These are phyloP conservation scores for Omphalea diandra DNA, from an alignment of 441 rosid genomes.

Conservation along the genomic window DNA sequence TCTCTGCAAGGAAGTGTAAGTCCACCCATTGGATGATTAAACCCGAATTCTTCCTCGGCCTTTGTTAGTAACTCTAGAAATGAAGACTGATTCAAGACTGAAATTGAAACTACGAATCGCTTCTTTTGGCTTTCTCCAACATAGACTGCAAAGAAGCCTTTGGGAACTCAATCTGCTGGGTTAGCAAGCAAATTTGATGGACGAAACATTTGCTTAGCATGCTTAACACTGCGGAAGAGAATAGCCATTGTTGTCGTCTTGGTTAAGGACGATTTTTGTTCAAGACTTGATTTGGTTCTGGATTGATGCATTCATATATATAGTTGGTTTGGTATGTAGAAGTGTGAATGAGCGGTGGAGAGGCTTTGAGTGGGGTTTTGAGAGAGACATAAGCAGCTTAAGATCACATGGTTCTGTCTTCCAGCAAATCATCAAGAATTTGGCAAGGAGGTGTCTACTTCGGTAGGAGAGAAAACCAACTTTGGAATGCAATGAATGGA, in stretches of 20 bases:
- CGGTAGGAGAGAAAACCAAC: no score
- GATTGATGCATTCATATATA: not conserved
- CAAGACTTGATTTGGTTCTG: not conserved
- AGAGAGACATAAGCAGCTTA: no score
- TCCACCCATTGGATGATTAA: conserved; percentile 42
- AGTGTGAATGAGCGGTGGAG: conserved; percentile 35
- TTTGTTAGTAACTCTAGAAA: conserved; percentile 32
- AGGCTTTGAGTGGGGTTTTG: conserved; percentile 15
- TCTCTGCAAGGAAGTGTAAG: conserved; percentile 38
- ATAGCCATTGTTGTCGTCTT: conserved; percentile 3
- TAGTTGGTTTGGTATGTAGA: conserved; percentile 16
- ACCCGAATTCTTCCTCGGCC: conserved; percentile 44
- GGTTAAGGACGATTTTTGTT: no score
- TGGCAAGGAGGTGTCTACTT: no score
- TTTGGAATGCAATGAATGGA: no score
- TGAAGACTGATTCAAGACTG: conserved; percentile 35
- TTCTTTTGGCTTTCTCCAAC: conserved; percentile 34
- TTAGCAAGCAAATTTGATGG: not conserved
- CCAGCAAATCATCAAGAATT: no score
- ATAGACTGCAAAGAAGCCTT: conserved; percentile 35
- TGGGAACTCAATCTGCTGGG: conserved; percentile 24
- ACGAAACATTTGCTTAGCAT: not conserved
- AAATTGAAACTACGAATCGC: conserved; percentile 33
- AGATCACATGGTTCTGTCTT: no score
- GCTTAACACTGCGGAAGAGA: conserved; percentile 6